Base-by-base conservation (phyloP, 768 basidiomycete species). In the Tulasnella sp. region DNA sequence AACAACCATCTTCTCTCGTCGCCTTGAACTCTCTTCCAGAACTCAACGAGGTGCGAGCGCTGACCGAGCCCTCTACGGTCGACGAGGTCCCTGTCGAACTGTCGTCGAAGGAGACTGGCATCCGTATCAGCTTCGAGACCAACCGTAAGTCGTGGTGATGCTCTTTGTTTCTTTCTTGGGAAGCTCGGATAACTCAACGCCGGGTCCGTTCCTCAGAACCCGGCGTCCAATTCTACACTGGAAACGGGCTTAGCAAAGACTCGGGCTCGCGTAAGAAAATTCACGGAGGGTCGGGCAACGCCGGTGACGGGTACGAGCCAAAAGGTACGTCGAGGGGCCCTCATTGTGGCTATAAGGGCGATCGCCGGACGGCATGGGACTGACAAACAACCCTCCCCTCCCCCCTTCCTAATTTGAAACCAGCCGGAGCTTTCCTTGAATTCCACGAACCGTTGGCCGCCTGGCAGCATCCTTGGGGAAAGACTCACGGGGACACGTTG, bases 141-240 rank as follows among this genome's bases (percentile, higher is more conserved):
- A 94, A 94, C 84, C 92, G 92, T 93, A 81, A 80, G 92, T 87
- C 39, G 24, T 74, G n/a, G 46, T 44, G 39, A 48, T 58, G 1
- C 31, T 68, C 31, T 36, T 36, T n/a, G n/a, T n/a, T n/a, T n/a
- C n/a, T 19, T 34, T 71, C 2, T 38, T 0, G n/a, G 3, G 34
- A 19, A 24, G 10, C 12, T 34, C 40, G 78, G 36, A 58, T 36
- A 34, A 9, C 34, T 19, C 34, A 24, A 16, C 19, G 38, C n/a
- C n/a, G n/a, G n/a, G n/a, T 27, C 27, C 10, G 4, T 38, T 31
- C 24, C 38, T 44, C 80, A 94, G 93, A 94, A 84, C 89, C 88
- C 12, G 93, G 93, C 18, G 88, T 92, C 48, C 93, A 93, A 89
- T 91, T 93, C 82, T 94, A 94, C 83, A 88, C 92, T 3, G 90